Base-by-base conservation (phyloP, 2,329 filamentous ascomycete species). In the Exserohilum turcica region DNA sequence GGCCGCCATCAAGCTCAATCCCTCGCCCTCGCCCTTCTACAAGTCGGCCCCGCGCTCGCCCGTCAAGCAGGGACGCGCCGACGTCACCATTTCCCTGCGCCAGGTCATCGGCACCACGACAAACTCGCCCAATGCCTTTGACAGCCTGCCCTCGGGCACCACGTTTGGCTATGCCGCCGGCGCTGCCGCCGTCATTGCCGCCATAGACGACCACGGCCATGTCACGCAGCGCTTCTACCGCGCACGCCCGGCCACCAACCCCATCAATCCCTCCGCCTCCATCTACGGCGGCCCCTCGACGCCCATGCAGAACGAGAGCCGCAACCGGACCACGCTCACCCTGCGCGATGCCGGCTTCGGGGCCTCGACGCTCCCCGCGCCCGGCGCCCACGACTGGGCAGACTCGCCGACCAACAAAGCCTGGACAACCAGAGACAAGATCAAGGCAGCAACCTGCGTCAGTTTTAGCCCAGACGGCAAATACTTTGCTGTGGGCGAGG, bases 51-150 rank as follows among this genome's bases (percentile, higher is more conserved):
- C 84, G 15, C 84, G 87, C 69, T 88, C 89, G 43, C 85, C 88
- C 27, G 75, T 77, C 60, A 85, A 82, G 68, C 58, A 77, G 28
- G 77, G 60, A 71, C 78, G 60, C 51, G 69, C 76, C 56, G 78
- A 80, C 61, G 67, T 72, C 21, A 78, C 75, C 35, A 81, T 97
- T 38, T 88, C 88, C 33, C 80, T 97, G 57, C 88, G 87, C 73
- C 86, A 91, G 59, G 91, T 97, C 52, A 89, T 97, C 67, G 94
- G 94, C 40, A 96, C 92, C 19, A 97, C 93, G 6, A 93, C 91
- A 59, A 85, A 81, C 62, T 90, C 89, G 4, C 88, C 91, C 35
- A 92, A 89, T 70, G 91, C 90, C 58, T 96, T 99, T 74, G 92
- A 95, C 71, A 87, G 85, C 59, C 86, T 93, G 55, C 80, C 88